phyloP scores from a whole-genome alignment of 164 flowering plant genomes.

The Stephania cephalantha region DNA sequence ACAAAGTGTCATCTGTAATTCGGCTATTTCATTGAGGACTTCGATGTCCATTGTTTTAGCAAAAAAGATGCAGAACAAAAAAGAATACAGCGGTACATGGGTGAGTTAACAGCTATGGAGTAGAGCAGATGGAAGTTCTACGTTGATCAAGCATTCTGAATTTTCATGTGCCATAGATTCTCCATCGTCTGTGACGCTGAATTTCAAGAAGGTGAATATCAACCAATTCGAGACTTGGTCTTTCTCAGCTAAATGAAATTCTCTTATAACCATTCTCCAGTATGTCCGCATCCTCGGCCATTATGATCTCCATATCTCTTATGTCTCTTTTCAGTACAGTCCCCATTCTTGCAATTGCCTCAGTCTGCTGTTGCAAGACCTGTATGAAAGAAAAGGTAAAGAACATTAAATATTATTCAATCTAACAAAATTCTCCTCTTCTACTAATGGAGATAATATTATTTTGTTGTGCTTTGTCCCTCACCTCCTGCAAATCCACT shows the following conservation, averaged over 20 bases:
- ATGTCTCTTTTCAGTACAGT: constrained; percentile 83
- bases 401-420: background rate
- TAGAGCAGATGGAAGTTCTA: background rate
- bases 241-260: background rate
- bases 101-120: background rate
- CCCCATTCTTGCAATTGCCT: constrained; percentile 84
- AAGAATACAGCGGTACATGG: background rate
- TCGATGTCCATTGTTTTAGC: background rate
- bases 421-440: background rate
- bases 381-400: constrained; percentile 18
- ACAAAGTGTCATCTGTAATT: background rate
- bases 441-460: background rate
- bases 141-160: background rate
- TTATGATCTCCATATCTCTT: constrained; percentile 82
- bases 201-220: background rate
- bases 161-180: background rate
- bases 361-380: constrained; percentile 96
- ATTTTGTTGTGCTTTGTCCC: background rate
- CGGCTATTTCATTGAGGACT: background rate
- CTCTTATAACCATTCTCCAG: constrained; percentile 18
- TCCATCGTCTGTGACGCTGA: too few species aligned
- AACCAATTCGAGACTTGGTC: background rate
- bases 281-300: constrained; percentile 77
- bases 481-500: constrained; percentile 93
- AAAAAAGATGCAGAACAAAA: background rate